Percentiles rank a stretch among this genome's conserved stretches.
These are phyloP conservation scores for Pichia paraexigua DNA, from an alignment of 805 yeast genomes.

Conservation along the genomic window DNA sequence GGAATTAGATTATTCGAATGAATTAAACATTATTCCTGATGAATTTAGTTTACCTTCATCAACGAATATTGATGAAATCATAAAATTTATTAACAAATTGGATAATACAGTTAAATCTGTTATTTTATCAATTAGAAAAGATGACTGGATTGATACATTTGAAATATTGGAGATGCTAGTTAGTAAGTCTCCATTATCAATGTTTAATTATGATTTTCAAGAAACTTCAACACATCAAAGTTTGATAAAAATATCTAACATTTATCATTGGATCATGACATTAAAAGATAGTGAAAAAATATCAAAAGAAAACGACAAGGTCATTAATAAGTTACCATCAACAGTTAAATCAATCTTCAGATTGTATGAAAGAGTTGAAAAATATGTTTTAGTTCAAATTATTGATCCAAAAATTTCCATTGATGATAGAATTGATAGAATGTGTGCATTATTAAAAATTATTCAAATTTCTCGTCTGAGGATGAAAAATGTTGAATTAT, in stretches of 20 bases:
- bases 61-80: slow-evolving; percentile 41
- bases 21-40: slow-evolving; percentile 33
- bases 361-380: slow-evolving; percentile 58
- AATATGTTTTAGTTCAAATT: slow-evolving; percentile 56
- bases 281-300: slow-evolving; percentile 34
- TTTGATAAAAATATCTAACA: slow-evolving; percentile 52
- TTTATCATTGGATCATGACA: slow-evolving; percentile 62
- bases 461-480: slow-evolving; percentile 58
- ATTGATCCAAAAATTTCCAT: slow-evolving; percentile 50
- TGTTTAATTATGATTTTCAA: slow-evolving; percentile 48
- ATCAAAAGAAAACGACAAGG: neutral
- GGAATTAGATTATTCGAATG: slow-evolving; percentile 34
- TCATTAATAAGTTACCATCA: slow-evolving; percentile 51
- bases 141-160: slow-evolving; percentile 74
- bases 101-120: slow-evolving; percentile 55
- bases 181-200: slow-evolving; percentile 44
- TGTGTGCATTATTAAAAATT: slow-evolving; percentile 61
- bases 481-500: slow-evolving; percentile 50
- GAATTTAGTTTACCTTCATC: slow-evolving; percentile 20
- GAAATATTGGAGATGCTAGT: slow-evolving; percentile 68
- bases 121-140: slow-evolving; percentile 47
- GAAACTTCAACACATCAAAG: slow-evolving; percentile 38
- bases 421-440: slow-evolving; percentile 56
- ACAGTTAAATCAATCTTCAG: slow-evolving; percentile 59
- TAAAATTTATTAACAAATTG: slow-evolving; percentile 52